Evolutionary conservation across 23 red algal genomes (phyloP).

Genomic region (Pyropia haitanensis): DNA sequence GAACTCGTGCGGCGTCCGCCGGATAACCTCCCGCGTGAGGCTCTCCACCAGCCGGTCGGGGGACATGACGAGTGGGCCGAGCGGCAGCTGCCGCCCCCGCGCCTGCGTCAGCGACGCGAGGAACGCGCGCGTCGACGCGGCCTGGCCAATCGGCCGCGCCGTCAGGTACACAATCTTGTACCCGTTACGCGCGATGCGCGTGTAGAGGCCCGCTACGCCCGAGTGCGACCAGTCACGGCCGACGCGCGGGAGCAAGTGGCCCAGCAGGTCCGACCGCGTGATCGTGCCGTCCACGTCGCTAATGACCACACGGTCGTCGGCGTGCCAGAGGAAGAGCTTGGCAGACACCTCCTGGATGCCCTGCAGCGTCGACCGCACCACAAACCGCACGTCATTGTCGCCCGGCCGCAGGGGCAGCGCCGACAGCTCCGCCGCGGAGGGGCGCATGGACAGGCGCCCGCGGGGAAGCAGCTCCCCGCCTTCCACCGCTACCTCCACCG

Average conservation of each 20-base stretch:
- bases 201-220: constrained; percentile 82
- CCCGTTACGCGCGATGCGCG: constrained; percentile 71
- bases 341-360: constrained; percentile 46
- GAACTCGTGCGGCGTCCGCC: constrained; percentile 89
- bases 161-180: constrained; percentile 97
- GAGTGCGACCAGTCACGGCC: constrained; percentile 97
- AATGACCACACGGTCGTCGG: constrained; percentile 68
- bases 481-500: too few relatives aligned
- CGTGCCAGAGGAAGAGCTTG: constrained; percentile 83
- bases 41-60: constrained; percentile 85
- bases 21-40: constrained; percentile 84
- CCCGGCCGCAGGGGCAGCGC: constrained; percentile 66
- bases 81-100: constrained; percentile 45
- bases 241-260: constrained; percentile 85
- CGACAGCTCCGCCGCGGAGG: constrained; percentile 55
- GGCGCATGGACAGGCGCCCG: constrained; percentile 40
- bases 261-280: constrained; percentile 88
- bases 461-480: too few relatives aligned
- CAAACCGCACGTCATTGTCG: constrained; percentile 70
- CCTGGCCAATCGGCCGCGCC: constrained; percentile 87
- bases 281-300: constrained; percentile 98
- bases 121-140: constrained; percentile 66
- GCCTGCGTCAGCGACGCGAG: constrained; percentile 72
- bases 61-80: constrained; percentile 88
- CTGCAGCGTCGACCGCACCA: constrained; percentile 33